phyloP scores from a whole-genome alignment of 495 filamentous ascomycete species.

The Penicillium lagena region DNA sequence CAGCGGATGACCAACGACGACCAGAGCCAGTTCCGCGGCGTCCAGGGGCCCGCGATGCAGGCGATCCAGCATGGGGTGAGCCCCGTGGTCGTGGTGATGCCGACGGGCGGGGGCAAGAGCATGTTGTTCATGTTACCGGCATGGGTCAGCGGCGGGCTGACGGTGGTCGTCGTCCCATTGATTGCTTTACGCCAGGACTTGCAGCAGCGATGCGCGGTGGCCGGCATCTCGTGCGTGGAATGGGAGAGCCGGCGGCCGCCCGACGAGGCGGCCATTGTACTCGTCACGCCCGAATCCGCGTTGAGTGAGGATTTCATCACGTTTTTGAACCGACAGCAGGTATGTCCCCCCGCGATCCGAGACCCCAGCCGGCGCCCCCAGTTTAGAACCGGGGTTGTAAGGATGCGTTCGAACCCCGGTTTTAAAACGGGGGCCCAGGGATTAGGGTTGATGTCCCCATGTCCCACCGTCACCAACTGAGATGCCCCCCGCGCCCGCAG shows the following conservation, averaged over 20 bases:
- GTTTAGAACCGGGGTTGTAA: too few species aligned
- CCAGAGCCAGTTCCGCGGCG: slow-evolving; percentile 1
- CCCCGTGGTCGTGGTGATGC: slow-evolving; percentile 13
- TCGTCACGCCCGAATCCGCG: slow-evolving; percentile 14
- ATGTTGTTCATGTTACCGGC: slow-evolving; percentile 18
- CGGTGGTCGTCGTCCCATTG: slow-evolving; percentile 2
- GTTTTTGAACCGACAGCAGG: slow-evolving; percentile 13
- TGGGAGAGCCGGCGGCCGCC: slow-evolving; percentile 9
- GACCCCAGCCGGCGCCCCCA: too few species aligned
- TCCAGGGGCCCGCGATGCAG: not conserved
- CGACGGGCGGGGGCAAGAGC: slow-evolving; percentile 12
- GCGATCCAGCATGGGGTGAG: slow-evolving; percentile 1
- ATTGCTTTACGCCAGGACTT: slow-evolving; percentile 11
- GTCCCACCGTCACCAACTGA: too few species aligned
- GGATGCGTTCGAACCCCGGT: too few species aligned
- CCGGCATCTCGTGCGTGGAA: not conserved
- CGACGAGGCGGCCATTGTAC: slow-evolving; percentile 9
- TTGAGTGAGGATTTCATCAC: slow-evolving; percentile 3
- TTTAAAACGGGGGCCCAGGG: too few species aligned
- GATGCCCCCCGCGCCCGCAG: too few species aligned
- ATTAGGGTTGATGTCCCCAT: too few species aligned
- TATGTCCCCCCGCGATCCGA: too few species aligned
- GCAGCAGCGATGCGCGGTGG: slow-evolving; percentile 4
- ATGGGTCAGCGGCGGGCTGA: slow-evolving; percentile 9
- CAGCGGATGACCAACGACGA: slow-evolving; percentile 3